These are phyloP conservation scores for Paraleonurus japonicus DNA, from an alignment of 257 asterid genomes.

Conservation along the genomic window DNA sequence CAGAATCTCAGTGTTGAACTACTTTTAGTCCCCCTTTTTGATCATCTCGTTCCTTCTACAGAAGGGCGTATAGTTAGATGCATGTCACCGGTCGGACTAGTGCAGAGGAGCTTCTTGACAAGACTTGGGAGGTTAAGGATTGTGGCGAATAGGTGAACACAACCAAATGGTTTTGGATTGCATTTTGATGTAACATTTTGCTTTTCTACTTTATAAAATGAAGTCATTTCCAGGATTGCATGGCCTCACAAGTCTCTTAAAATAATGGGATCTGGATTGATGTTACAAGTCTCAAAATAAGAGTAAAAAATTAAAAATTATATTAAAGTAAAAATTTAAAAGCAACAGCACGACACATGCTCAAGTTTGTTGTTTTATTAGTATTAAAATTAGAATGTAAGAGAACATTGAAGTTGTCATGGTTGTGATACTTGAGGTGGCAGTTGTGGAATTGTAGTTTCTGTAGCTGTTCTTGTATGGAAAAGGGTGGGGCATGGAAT, in stretches of 20 bases:
- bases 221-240: background rate
- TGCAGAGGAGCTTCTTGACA: background rate
- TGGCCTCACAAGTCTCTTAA: background rate
- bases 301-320: too few relatives aligned
- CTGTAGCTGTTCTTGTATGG: background rate
- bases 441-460: background rate
- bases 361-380: too few relatives aligned
- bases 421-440: too few relatives aligned
- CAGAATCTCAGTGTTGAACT: constrained; percentile 5
- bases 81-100: background rate
- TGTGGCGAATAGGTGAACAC: constrained; percentile 2
- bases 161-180: background rate
- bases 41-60: background rate
- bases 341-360: too few relatives aligned
- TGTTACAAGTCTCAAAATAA: background rate
- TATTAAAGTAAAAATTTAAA: background rate
- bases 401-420: too few relatives aligned
- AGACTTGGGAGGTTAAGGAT: background rate
- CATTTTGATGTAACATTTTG: background rate
- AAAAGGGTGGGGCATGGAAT: background rate
- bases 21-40: background rate
- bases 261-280: background rate
- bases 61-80: background rate
- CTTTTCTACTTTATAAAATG: background rate
- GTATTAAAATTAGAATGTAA: too few relatives aligned